Evolutionary conservation across 2,329 filamentous ascomycete genomes (phyloP), one percentile per base, ranked within the genome.

Genomic region (Nemania sp.): DNA sequence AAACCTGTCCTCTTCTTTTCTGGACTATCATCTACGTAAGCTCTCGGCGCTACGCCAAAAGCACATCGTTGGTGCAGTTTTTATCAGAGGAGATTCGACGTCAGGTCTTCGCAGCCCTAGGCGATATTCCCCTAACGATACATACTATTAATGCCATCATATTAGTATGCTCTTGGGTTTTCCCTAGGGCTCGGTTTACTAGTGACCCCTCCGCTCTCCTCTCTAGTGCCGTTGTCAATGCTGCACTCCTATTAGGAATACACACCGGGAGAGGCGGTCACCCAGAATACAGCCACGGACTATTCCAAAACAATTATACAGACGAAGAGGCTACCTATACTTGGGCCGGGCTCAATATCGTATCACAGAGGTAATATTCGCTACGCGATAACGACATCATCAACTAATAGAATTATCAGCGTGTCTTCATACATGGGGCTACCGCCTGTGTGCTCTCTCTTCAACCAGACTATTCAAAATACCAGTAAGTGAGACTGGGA

Each of bases 21-120:
- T 88, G 86, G 86, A 79, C 83, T n/a, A 80, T 88, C 62, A 79
- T 88, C 49, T 83, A 82, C 68, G 81, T 86, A 20, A 79, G 84
- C 7, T 83, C 82, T 27, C 84, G 86, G 2, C 82, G 85, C 0
- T 86, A 86, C 69, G 79, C 83, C 3, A 81, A 80, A 45, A 81
- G 82, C 49, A 73, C 79, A 1, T 78, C 78, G 2, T 74, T 84
- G 22, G 80, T 85, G 20, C 75, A 79, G 1, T 82, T 84, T 49
- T 75, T 87, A 5, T 78, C 82, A 49, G 84, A 86, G n/a, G 77
- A 82, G 15, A 77, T 88, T 8, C 79, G 79, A 65, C 77, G 79
- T 1, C 83, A 86, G 66, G 79, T 86, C 10, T 85, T 82, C 79
- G 75, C 77, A 5, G 77, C 83, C 20, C 75, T 85, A 29, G 78